phyloP scores from a whole-genome alignment of 805 yeast species.

The Kodamaea leandrae region DNA sequence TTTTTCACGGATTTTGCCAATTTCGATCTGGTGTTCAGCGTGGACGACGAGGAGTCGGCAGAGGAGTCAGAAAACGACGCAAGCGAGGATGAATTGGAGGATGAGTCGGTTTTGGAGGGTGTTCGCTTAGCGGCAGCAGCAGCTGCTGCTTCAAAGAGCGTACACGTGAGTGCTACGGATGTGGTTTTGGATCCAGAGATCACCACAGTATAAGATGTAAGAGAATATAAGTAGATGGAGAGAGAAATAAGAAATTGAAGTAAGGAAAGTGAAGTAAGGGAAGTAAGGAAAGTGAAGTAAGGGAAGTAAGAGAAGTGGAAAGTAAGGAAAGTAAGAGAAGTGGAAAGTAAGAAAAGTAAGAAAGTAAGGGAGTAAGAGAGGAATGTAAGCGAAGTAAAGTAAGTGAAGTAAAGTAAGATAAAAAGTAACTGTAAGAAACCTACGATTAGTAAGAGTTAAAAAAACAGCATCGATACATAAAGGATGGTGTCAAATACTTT shows the following conservation, averaged over 20 bases:
- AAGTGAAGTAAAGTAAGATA: too few relatives aligned
- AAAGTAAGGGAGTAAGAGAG: too few relatives aligned
- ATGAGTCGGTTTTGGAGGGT: conserved; percentile 10
- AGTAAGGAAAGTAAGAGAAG: too few relatives aligned
- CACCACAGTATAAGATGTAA: neutral
- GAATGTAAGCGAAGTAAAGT: too few relatives aligned
- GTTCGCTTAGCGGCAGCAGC: conserved; percentile 6
- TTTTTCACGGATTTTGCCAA: conserved; percentile 31
- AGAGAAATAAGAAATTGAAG: neutral
- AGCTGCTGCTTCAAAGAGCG: conserved; percentile 4
- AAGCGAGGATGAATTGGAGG: conserved; percentile 10
- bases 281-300: neutral
- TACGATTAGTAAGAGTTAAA: too few relatives aligned
- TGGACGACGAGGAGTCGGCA: conserved; percentile 12
- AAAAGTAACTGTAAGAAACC: too few relatives aligned
- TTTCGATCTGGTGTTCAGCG: conserved; percentile 19
- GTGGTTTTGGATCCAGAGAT: neutral
- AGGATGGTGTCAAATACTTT: too few relatives aligned
- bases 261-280: neutral
- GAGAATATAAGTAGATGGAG: neutral
- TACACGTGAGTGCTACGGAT: neutral
- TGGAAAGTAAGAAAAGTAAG: too few relatives aligned
- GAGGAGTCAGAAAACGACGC: conserved; percentile 11
- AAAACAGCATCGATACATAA: too few relatives aligned
- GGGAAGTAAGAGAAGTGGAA: too few relatives aligned